Percentiles rank a stretch among this genome's conserved stretches.
phyloP scores from a whole-genome alignment of 2,329 filamentous ascomycete genomes.

The Chalaropsis ovoidea region DNA sequence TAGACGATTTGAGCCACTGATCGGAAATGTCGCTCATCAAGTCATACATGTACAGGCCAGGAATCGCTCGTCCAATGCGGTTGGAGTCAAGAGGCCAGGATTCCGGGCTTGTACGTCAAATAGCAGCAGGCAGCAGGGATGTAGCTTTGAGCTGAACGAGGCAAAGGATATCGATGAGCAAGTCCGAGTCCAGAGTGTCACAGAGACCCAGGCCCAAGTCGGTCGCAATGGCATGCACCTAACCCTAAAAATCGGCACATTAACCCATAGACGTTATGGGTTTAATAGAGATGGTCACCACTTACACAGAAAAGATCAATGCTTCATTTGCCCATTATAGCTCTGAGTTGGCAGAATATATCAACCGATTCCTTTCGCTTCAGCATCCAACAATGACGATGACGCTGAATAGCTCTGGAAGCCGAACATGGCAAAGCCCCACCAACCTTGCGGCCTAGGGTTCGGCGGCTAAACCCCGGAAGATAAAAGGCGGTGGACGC shows the following conservation, averaged over 20 bases:
- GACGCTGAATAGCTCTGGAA: neutral
- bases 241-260: neutral
- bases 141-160: too few species aligned
- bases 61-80: too few species aligned
- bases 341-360: slow-evolving; percentile 22
- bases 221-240: neutral
- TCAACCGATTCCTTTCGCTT: neutral
- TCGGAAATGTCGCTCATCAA: too few species aligned
- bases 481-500: slow-evolving; percentile 23
- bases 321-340: neutral
- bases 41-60: too few species aligned
- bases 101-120: too few species aligned
- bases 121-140: too few species aligned
- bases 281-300: neutral
- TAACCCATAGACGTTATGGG: neutral
- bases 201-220: too few species aligned
- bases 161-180: too few species aligned
- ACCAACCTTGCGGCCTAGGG: slow-evolving; percentile 2
- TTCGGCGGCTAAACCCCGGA: slow-evolving; percentile 19
- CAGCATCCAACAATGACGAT: slow-evolving; percentile 6
- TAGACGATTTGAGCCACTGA: too few species aligned
- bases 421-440: slow-evolving; percentile 15
- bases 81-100: too few species aligned
- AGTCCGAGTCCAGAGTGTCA: too few species aligned
- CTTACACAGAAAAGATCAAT: neutral